Evolutionary conservation across 2,329 filamentous ascomycete genomes (phyloP).

Genomic region (Penicillium olsonii): DNA sequence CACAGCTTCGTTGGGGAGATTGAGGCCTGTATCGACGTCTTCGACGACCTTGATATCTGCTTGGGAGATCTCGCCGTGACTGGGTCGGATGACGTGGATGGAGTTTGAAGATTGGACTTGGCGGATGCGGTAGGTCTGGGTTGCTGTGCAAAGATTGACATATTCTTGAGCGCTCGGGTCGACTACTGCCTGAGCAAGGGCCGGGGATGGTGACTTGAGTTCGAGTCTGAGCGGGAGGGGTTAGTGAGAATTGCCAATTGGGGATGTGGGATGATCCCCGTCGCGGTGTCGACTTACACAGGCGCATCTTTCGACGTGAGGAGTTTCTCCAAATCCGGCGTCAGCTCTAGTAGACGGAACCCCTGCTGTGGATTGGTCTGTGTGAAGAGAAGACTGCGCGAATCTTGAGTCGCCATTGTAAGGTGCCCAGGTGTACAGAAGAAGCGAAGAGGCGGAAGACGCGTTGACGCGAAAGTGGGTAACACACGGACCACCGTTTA

Average conservation of each 20-base stretch:
- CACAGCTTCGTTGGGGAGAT: slow-evolving; percentile 34
- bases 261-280: neutral
- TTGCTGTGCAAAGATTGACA: slow-evolving; percentile 61
- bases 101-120: slow-evolving; percentile 68
- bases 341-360: slow-evolving; percentile 62
- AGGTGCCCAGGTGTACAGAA: neutral
- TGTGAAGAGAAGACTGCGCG: slow-evolving; percentile 42
- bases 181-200: slow-evolving; percentile 30
- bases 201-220: slow-evolving; percentile 43
- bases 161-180: slow-evolving; percentile 36
- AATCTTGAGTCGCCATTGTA: slow-evolving; percentile 42
- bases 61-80: slow-evolving; percentile 31
- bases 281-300: slow-evolving; percentile 29
- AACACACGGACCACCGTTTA: slow-evolving; percentile 38
- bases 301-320: slow-evolving; percentile 51
- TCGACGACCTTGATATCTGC: slow-evolving; percentile 33
- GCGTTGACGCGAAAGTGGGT: slow-evolving; percentile 16
- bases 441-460: neutral
- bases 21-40: slow-evolving; percentile 22
- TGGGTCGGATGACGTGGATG: slow-evolving; percentile 56
- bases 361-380: slow-evolving; percentile 50
- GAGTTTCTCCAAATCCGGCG: slow-evolving; percentile 57
- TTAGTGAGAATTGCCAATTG: neutral
- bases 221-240: slow-evolving; percentile 39
- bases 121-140: slow-evolving; percentile 60